phyloP scores from a whole-genome alignment of 176 grass and related monocot species.

The Cymbopogon citratus region DNA sequence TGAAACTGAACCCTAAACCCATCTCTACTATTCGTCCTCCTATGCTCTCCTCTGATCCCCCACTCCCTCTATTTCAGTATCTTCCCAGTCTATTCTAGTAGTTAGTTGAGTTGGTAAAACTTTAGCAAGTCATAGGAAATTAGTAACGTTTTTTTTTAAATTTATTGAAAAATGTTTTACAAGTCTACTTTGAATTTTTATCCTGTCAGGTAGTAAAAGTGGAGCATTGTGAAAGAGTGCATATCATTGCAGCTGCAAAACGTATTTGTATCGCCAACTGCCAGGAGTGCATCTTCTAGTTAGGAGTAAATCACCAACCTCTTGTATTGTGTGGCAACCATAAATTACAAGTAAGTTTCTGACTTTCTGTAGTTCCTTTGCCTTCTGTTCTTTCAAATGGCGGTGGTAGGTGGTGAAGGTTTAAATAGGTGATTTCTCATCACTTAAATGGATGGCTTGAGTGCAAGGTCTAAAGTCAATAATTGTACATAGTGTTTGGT shows the following conservation, averaged over 20 bases:
- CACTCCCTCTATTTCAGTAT: neutral
- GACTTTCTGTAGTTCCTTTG: conserved; percentile 28
- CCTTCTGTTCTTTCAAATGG: neutral
- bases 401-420: neutral
- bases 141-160: neutral
- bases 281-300: conserved; percentile 86
- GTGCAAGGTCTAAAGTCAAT: neutral
- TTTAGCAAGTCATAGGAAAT: neutral
- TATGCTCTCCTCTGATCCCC: neutral
- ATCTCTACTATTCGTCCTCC: neutral
- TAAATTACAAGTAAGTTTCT: conserved; percentile 76
- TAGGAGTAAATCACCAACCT: conserved; percentile 86
- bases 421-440: neutral
- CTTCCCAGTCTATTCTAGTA: neutral
- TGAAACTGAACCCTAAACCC: neutral
- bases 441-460: neutral
- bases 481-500: neutral
- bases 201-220: conserved; percentile 76
- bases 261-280: conserved; percentile 93
- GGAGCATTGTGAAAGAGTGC: conserved; percentile 98
- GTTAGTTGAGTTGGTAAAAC: neutral
- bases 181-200: conserved; percentile 16
- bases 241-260: conserved; percentile 87
- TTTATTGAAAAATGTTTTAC: neutral
- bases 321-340: conserved; percentile 94